phyloP scores from a whole-genome alignment of 1,284 basidiomycete species.

The Trichosporon inkin region DNA sequence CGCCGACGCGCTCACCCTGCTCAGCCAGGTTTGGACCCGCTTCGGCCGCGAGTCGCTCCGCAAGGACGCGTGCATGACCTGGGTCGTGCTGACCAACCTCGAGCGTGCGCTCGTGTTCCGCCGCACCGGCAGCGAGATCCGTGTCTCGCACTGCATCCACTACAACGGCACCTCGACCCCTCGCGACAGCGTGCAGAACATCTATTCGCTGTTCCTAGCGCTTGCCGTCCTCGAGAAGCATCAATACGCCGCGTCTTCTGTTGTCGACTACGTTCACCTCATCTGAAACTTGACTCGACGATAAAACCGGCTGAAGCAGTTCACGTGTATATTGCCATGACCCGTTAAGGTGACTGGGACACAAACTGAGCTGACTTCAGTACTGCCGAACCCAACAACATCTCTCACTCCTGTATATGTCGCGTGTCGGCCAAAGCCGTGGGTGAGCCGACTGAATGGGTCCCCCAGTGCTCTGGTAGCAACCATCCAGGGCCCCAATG shows the following conservation, averaged over 20 bases:
- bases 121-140: conserved; percentile 16
- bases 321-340: too few species aligned
- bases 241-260: conserved; percentile 15
- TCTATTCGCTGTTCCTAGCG: conserved; percentile 20
- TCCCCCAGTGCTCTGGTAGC: too few species aligned
- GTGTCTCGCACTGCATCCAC: conserved; percentile 17
- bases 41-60: conserved; percentile 15
- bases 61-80: conserved; percentile 13
- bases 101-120: conserved; percentile 22
- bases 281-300: neutral
- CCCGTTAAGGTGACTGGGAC: too few species aligned
- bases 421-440: too few species aligned
- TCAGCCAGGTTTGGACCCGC: conserved; percentile 22
- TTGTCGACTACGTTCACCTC: conserved; percentile 12
- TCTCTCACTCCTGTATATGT: too few species aligned
- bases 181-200: conserved; percentile 20
- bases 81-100: conserved; percentile 20
- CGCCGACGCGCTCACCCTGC: conserved; percentile 19
- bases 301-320: too few species aligned
- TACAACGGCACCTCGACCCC: conserved; percentile 16
- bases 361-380: neutral
- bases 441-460: too few species aligned
- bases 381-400: too few species aligned
- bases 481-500: too few species aligned
- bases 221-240: conserved; percentile 21